Base-by-base conservation (phyloP, 768 basidiomycete species). In the Boletus vermiculosoides region DNA sequence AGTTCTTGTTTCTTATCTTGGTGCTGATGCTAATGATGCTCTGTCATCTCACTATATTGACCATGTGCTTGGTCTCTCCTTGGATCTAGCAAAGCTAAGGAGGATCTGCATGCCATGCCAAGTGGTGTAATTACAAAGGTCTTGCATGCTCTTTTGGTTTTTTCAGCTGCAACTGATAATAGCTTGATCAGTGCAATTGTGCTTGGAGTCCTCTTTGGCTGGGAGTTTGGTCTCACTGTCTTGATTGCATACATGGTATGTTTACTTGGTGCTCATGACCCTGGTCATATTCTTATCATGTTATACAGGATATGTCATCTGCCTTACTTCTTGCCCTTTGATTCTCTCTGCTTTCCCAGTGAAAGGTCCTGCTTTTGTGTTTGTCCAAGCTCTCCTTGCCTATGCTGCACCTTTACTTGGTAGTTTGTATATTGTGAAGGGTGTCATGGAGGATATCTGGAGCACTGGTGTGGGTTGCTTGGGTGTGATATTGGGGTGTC, bases 1-100 rank as follows among this genome's bases (percentile, higher is more conserved):
- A 69, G 80, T 80, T 31, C 77, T 93, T 3, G 95, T 92, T 90
- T 82, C 87, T 2, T 91, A 93, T 1, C 88, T 98, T 42, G 89
- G 93, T 82, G 92, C 93, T 72, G 90, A 85, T 69, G 91, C 90
- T 0, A 91, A 95, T 66, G 76, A 87, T 64, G 83, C 83, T 82
- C 60, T 56, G 74, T 65, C 44, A 4, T 53, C 50, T 42, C 77
- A 94, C 50, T 88, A 92, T 11, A 92, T 90, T 73, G 84, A 94
- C 57, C 94, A 96, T 65, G 74, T 97, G 2, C 78, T 98, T 11
- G 90, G 92, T 58, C 83, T 98, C 5, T 91, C 1, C 85, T 94
- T 60, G 81, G 87, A 5, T 93, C 92, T 88, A 68, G 89, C 83
- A 6, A 87, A 81, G 53, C 80, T 86, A 47, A 94, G 90, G 94